Evolutionary conservation across 768 basidiomycete species (phyloP).

Genomic region (Boletus barrowsii): DNA sequence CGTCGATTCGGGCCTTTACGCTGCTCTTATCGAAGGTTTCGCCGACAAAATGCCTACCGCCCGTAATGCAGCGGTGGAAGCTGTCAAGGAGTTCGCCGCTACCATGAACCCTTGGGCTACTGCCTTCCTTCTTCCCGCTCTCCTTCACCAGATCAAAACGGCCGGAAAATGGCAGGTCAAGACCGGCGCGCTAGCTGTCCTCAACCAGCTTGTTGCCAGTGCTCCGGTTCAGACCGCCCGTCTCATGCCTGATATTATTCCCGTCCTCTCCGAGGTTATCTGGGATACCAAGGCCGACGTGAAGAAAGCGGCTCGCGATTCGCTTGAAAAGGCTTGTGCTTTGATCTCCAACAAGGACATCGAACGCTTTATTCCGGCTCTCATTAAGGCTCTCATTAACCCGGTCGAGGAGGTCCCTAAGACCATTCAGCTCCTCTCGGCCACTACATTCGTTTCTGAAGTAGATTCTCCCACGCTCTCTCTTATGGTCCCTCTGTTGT

Average conservation of each 20-base stretch:
- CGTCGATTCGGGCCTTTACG: constrained; percentile 81
- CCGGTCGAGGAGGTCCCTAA: constrained; percentile 98
- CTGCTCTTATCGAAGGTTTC: constrained; percentile 84
- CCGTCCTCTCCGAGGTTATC: constrained; percentile 90
- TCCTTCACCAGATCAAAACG: constrained; percentile 91
- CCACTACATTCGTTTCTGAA: constrained; percentile 99
- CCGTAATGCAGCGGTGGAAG: constrained; percentile 80
- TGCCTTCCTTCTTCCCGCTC: constrained; percentile 74
- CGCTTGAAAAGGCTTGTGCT: constrained; percentile 91
- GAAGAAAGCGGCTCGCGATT: constrained; percentile 96
- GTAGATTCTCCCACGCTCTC: constrained; percentile 96
- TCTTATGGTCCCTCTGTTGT: constrained; percentile 93
- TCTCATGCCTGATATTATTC: constrained; percentile 93
- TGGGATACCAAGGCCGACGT: constrained; percentile 99
- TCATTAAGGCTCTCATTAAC: constrained; percentile 97
- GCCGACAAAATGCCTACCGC: constrained; percentile 94
- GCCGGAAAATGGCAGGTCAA: constrained; percentile 98
- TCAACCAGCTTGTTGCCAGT: constrained; percentile 84
- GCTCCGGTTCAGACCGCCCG: constrained; percentile 81
- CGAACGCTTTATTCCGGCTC: constrained; percentile 93
- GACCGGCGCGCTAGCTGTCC: constrained; percentile 75
- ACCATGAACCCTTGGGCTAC: constrained; percentile 89
- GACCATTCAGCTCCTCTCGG: constrained; percentile 91
- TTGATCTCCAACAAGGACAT: constrained; percentile 98
- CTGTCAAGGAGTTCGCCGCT: constrained; percentile 70